These are phyloP conservation scores for Protostelium mycophagum DNA, from an alignment of 78 protist species.

Conservation along the genomic window DNA sequence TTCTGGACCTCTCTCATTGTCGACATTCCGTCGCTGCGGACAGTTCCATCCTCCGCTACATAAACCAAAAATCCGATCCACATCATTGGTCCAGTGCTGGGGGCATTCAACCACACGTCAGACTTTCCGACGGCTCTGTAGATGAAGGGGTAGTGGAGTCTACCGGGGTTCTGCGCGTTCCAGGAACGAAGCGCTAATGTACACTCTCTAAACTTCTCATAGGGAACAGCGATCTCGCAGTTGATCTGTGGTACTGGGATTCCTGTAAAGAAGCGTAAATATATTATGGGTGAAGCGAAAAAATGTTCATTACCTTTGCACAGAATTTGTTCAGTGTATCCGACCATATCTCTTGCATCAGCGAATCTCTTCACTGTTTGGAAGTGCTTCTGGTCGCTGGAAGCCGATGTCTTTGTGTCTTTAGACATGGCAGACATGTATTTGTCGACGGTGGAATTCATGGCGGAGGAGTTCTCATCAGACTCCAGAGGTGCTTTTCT, in stretches of 20 bases:
- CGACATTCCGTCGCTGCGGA: neutral
- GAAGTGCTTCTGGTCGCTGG: neutral
- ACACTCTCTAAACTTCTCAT: neutral
- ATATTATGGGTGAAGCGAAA: too few species aligned
- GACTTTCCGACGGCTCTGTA: neutral
- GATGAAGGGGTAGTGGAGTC: constrained; percentile 2
- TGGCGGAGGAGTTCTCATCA: neutral
- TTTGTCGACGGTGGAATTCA: neutral
- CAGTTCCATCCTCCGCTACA: neutral
- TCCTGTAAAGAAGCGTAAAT: too few species aligned
- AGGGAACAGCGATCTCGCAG: neutral
- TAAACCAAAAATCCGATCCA: neutral
- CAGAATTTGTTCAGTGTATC: neutral
- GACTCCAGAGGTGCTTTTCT: neutral
- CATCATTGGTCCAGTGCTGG: neutral
- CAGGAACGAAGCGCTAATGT: neutral
- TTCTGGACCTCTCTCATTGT: neutral
- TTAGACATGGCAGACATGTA: neutral
- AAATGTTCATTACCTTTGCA: too few species aligned
- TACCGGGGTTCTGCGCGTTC: neutral
- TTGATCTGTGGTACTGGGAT: neutral
- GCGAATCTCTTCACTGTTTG: neutral
- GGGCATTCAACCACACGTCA: neutral
- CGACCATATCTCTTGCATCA: neutral
- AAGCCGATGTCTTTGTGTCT: neutral